phyloP scores from a whole-genome alignment of 2,329 filamentous ascomycete species.

The Microdochium bolleyi region DNA sequence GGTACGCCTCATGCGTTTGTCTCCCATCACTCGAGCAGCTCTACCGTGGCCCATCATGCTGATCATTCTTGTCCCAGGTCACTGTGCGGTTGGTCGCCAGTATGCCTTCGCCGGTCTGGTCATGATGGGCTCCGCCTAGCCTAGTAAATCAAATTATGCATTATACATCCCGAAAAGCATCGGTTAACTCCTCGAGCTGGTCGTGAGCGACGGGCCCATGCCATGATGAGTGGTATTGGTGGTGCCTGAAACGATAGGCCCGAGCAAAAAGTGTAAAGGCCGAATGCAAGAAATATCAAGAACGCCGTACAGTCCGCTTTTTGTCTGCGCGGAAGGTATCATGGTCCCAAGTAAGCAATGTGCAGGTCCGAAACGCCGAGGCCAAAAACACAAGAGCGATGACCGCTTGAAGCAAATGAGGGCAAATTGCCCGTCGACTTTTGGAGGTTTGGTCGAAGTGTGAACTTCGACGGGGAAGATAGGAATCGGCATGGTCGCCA shows the following conservation, averaged over 20 bases:
- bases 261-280: background rate
- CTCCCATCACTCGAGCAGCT: background rate
- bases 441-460: background rate
- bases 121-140: background rate
- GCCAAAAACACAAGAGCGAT: background rate
- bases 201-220: background rate
- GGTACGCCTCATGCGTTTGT: background rate
- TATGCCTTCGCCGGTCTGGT: background rate
- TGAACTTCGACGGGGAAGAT: too few relatives aligned
- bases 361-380: background rate
- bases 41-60: background rate
- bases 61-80: background rate
- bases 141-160: background rate
- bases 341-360: background rate
- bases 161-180: background rate
- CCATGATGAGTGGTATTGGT: conserved; percentile 1
- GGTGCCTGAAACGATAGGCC: background rate
- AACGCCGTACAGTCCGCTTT: background rate
- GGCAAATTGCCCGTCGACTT: background rate
- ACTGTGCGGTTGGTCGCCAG: background rate
- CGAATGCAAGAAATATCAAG: background rate
- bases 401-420: background rate
- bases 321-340: background rate
- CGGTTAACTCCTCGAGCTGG: background rate
- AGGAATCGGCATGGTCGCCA: too few relatives aligned